These are phyloP conservation scores for Uncinocarpus reesii DNA, from an alignment of 2,329 filamentous ascomycete genomes.

Conservation along the genomic window DNA sequence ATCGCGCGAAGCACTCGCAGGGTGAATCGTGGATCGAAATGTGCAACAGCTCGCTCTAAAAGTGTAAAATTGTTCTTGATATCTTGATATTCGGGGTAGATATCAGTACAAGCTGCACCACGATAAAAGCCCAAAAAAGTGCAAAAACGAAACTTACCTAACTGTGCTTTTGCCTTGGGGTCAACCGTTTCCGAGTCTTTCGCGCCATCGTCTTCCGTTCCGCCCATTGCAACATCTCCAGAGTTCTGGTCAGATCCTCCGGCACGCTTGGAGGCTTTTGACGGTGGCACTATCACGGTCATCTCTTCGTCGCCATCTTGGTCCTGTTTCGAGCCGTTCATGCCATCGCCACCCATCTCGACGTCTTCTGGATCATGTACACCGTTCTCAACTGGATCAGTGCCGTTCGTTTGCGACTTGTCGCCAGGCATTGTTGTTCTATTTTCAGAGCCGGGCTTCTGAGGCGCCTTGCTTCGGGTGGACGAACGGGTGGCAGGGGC, in stretches of 20 bases:
- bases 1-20: constrained; percentile 89
- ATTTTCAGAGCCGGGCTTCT: constrained; percentile 28
- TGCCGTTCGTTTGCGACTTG: constrained; percentile 56
- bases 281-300: constrained; percentile 68
- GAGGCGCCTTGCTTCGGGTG: constrained; percentile 11
- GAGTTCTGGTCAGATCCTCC: constrained; percentile 46
- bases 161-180: constrained; percentile 42
- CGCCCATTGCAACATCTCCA: constrained; percentile 59
- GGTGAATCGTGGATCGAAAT: constrained; percentile 92
- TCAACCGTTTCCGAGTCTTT: constrained; percentile 37
- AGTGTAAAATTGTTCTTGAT: constrained; percentile 91
- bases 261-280: constrained; percentile 53
- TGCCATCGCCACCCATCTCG: constrained; percentile 57
- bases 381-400: constrained; percentile 59
- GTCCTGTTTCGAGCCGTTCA: constrained; percentile 48
- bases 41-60: constrained; percentile 78
- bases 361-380: constrained; percentile 56
- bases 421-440: constrained; percentile 55
- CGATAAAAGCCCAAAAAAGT: neutral
- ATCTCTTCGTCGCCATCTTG: constrained; percentile 68
- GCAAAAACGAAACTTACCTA: constrained; percentile 30
- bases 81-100: constrained; percentile 45
- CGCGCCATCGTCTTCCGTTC: constrained; percentile 36
- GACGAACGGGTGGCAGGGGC: constrained; percentile 31
- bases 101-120: neutral